Evolutionary conservation across 2,329 filamentous ascomycete genomes (phyloP), one percentile per base, ranked within the genome.

Genomic region (Neonectria sp.): DNA sequence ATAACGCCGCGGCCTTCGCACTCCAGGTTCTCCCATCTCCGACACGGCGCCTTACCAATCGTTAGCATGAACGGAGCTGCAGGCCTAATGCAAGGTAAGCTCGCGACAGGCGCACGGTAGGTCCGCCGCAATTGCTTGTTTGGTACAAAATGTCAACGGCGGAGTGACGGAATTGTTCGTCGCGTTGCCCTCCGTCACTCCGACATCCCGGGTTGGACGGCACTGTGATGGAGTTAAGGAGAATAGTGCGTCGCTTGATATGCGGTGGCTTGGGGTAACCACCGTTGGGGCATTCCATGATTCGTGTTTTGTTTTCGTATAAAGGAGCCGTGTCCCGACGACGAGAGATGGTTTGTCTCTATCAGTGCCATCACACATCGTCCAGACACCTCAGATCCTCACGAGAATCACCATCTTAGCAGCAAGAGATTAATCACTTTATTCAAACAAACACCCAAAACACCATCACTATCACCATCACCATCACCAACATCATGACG

Each of bases 401-500:
- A 29, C 29, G 3, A 33, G 13, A 17, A 24, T 24, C 31, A n/a
- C 21, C 43, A 52, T 29, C 21, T 48, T 9, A 37, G 2, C 13
- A 21, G 31, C n/a, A 45, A 13, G 33, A 29, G 12, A 24, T 4
- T 13, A 8, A 45, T 3, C 24, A 2, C 25, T 12, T 4, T 35
- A 31, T 17, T 27, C 25, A 43, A n/a, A 11, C 21, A 17, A 40
- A 12, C 6, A 64, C 27, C 27, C 46, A 53, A 24, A 35, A 25
- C 31, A 25, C 12, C 31, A 24, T 35, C n/a, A 8, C n/a, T 3
- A 37, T 5, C 35, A 45, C n/a, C 15, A 6, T 8, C 37, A n/a
- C 33, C 29, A 52, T 7, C 49, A 6, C n/a, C 51, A 12, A 43
- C 60, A 73, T 48, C 60, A 78, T 79, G 74, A 24, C 76, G 70